These are phyloP conservation scores for Byssothecium circinans DNA, from an alignment of 2,329 filamentous ascomycete genomes.

Conservation along the genomic window DNA sequence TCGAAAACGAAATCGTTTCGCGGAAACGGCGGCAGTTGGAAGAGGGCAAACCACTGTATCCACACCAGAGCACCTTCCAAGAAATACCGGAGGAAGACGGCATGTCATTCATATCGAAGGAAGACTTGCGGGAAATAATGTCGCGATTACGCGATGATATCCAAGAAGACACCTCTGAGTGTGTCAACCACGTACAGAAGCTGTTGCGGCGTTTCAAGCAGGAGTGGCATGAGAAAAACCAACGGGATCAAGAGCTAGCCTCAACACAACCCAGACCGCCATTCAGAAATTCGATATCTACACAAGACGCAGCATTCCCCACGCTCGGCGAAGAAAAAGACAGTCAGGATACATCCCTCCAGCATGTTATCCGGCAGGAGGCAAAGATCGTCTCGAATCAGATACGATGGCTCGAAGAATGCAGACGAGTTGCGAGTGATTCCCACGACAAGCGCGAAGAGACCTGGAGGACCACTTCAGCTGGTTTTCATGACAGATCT, in stretches of 20 bases:
- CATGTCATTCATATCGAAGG: conserved; percentile 24
- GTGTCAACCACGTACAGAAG: conserved; percentile 54
- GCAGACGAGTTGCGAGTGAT: conserved; percentile 39
- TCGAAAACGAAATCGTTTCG: conserved; percentile 22
- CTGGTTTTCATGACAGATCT: conserved; percentile 44
- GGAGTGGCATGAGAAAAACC: conserved; percentile 28
- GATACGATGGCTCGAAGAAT: conserved; percentile 44
- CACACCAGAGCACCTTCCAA: conserved; percentile 9
- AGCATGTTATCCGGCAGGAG: conserved; percentile 23
- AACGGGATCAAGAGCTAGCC: conserved; percentile 5
- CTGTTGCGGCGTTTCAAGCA: conserved; percentile 50
- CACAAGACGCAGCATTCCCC: conserved; percentile 16
- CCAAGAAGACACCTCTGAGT: conserved; percentile 34
- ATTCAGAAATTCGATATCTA: conserved; percentile 4
- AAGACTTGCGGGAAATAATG: conserved; percentile 21
- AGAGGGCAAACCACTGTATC: conserved; percentile 6
- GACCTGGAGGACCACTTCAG: conserved; percentile 45
- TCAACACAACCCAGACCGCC: not conserved
- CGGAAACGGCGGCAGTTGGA: conserved; percentile 22
- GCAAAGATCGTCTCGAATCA: conserved; percentile 37
- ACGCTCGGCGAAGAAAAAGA: conserved; percentile 14
- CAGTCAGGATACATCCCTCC: conserved; percentile 11
- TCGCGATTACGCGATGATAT: conserved; percentile 24
- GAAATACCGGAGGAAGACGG: conserved; percentile 14
- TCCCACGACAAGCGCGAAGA: conserved; percentile 42